Evolutionary conservation across 495 filamentous ascomycete species (phyloP).

Genomic region (Xylaria scruposa): DNA sequence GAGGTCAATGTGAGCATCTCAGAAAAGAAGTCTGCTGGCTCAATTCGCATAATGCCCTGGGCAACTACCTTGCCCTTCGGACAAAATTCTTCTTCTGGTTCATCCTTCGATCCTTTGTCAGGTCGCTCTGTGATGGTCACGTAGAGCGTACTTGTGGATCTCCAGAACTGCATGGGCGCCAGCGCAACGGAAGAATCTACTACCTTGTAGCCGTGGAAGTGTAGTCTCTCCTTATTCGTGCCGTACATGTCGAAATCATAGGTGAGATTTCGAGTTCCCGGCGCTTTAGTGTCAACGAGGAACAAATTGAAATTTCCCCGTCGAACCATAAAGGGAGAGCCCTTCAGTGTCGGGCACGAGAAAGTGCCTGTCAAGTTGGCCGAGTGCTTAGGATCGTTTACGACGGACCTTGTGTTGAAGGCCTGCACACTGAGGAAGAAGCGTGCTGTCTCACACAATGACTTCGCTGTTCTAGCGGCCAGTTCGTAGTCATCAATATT

Average conservation of each 20-base stretch:
- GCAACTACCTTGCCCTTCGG: constrained; percentile 55
- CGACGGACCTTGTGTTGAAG: constrained; percentile 52
- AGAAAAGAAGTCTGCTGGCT: constrained; percentile 59
- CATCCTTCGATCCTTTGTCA: constrained; percentile 25
- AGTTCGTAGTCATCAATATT: constrained; percentile 59
- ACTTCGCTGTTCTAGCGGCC: constrained; percentile 59
- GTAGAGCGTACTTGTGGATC: constrained; percentile 68
- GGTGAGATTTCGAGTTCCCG: constrained; percentile 63
- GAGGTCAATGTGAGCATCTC: constrained; percentile 64
- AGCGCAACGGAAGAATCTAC: constrained; percentile 66
- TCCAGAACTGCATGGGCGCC: constrained; percentile 61
- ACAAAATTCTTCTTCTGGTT: constrained; percentile 48
- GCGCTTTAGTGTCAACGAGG: constrained; percentile 55
- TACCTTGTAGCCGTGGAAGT: constrained; percentile 68
- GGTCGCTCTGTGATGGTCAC: constrained; percentile 56
- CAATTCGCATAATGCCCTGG: constrained; percentile 66
- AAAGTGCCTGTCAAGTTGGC: constrained; percentile 69
- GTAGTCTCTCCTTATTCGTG: constrained; percentile 55
- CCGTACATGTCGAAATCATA: constrained; percentile 68
- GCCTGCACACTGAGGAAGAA: constrained; percentile 67
- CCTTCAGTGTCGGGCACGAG: constrained; percentile 61
- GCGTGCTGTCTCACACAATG: constrained; percentile 60
- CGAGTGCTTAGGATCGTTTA: constrained; percentile 55
- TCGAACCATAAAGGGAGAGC: constrained; percentile 66
- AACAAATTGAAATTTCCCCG: constrained; percentile 66